Evolutionary conservation across 148 eudicot species (phyloP).

Genomic region (Cornus suecica): DNA sequence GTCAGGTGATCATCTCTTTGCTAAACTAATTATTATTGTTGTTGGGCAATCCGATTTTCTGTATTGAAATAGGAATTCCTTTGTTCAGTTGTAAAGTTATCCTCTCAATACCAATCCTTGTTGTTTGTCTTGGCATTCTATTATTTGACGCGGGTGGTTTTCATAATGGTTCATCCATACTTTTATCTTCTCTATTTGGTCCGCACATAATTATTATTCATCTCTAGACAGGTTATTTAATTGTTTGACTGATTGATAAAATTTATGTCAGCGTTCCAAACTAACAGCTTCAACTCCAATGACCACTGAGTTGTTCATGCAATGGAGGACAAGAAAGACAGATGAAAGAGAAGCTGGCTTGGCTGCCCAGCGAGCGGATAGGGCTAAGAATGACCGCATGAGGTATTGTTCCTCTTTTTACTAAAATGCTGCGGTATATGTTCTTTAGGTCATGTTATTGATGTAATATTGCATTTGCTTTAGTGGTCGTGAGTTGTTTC

Average conservation of each 20-base stretch:
- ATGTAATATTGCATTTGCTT: slow-evolving; percentile 15
- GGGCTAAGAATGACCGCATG: slow-evolving; percentile 84
- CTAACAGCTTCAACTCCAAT: slow-evolving; percentile 58
- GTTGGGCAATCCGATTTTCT: background rate
- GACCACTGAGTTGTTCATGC: slow-evolving; percentile 55
- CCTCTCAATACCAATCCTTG: background rate
- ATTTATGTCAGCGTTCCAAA: slow-evolving; percentile 57
- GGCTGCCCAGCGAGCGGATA: slow-evolving; percentile 65
- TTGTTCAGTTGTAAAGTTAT: slow-evolving; percentile 4
- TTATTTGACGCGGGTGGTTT: background rate
- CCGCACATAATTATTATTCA: background rate
- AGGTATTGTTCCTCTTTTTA: slow-evolving; percentile 31
- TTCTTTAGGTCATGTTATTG: background rate
- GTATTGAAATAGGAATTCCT: background rate
- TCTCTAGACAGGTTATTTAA: background rate
- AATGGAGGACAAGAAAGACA: slow-evolving; percentile 64
- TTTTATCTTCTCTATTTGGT: background rate
- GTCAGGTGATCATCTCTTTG: slow-evolving; percentile 41
- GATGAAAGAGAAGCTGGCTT: slow-evolving; percentile 61
- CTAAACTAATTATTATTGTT: slow-evolving; percentile 3
- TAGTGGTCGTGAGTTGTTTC: slow-evolving; percentile 82
- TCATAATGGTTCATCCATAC: background rate
- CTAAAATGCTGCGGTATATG: background rate
- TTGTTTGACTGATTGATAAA: slow-evolving; percentile 9
- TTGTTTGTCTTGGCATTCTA: background rate